phyloP scores from a whole-genome alignment of 768 basidiomycete species.

The Saitozyma podzolica region DNA sequence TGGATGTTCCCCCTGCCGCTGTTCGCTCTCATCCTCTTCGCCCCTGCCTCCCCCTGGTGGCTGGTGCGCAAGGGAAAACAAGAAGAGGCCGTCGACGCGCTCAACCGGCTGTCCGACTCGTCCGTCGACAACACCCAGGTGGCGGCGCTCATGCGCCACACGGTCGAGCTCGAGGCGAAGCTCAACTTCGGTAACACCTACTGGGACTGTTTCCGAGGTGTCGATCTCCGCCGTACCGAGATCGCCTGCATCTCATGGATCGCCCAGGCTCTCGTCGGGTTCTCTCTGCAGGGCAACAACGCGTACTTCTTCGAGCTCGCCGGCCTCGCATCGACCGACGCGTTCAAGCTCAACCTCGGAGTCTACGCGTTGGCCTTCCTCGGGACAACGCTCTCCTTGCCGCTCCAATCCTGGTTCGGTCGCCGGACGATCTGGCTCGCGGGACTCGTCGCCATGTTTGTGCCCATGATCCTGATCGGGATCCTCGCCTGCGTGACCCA shows the following conservation, averaged over 20 bases:
- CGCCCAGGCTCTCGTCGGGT: neutral
- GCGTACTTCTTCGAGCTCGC: constrained; percentile 3
- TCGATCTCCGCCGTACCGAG: constrained; percentile 31
- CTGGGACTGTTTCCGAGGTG: constrained; percentile 50
- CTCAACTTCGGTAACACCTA: constrained; percentile 35
- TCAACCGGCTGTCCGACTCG: constrained; percentile 16
- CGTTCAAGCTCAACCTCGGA: constrained; percentile 29
- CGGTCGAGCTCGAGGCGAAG: constrained; percentile 48
- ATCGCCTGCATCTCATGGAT: constrained; percentile 7
- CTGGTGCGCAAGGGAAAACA: constrained; percentile 36
- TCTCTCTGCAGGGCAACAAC: neutral
- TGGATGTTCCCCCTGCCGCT: constrained; percentile 30
- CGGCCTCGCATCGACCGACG: neutral
- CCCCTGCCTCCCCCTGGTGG: constrained; percentile 43
- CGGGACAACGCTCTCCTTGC: constrained; percentile 27
- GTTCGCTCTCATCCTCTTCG: constrained; percentile 22
- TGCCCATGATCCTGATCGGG: constrained; percentile 22
- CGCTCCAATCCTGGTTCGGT: constrained; percentile 19
- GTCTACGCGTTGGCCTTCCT: constrained; percentile 21
- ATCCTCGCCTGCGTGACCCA: constrained; percentile 13
- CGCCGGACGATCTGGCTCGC: constrained; percentile 29
- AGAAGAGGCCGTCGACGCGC: constrained; percentile 25
- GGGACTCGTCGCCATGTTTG: constrained; percentile 22
- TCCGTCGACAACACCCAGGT: constrained; percentile 33
- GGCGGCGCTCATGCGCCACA: constrained; percentile 50